phyloP scores from a whole-genome alignment of 192 early-diverging fungal genomes.

The Backusella macrospora region DNA sequence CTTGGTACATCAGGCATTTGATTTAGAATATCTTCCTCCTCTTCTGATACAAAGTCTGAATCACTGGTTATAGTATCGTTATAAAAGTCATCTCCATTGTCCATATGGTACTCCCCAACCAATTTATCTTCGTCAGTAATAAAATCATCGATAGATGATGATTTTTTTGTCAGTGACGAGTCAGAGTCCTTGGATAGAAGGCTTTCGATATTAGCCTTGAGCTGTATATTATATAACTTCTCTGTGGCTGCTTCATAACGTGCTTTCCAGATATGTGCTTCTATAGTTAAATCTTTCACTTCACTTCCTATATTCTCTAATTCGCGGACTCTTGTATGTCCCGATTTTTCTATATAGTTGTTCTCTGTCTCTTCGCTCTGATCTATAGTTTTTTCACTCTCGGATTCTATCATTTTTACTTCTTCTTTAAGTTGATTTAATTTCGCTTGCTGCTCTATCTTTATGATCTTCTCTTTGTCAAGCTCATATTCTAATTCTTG shows the following conservation, averaged over 20 bases:
- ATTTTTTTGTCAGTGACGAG: neutral
- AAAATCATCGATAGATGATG: conserved; percentile 3
- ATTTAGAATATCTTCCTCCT: conserved; percentile 11
- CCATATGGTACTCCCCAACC: neutral
- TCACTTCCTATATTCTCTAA: neutral
- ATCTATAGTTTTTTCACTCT: neutral
- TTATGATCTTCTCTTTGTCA: neutral
- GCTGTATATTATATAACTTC: neutral
- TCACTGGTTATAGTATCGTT: neutral
- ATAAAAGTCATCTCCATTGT: neutral
- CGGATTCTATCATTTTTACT: neutral
- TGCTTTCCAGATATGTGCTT: neutral
- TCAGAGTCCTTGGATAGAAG: neutral
- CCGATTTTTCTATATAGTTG: neutral
- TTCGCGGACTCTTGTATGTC: neutral
- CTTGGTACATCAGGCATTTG: conserved; percentile 6
- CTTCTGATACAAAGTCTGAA: neutral
- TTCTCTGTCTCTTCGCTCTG: neutral
- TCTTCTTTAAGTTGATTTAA: conserved; percentile 3
- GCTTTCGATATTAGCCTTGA: neutral
- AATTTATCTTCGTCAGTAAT: neutral
- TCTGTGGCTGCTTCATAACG: neutral
- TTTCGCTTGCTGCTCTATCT: neutral
- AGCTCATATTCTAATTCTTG: conserved; percentile 2
- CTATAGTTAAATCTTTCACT: neutral